Evolutionary conservation across 1,139 yeast species (phyloP).

Genomic region (Pichia cactophila): DNA sequence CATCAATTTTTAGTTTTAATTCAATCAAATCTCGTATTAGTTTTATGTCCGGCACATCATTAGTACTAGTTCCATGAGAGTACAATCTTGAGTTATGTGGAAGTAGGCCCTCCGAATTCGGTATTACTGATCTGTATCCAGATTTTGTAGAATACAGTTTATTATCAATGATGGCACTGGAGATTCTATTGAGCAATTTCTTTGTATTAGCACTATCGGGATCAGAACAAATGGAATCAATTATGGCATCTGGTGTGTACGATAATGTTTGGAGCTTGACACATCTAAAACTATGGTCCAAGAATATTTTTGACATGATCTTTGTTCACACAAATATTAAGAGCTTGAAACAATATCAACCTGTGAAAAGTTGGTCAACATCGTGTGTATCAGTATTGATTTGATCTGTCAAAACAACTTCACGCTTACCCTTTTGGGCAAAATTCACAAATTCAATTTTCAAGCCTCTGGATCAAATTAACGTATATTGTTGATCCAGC

Average conservation of each 20-base stretch:
- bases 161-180: slow-evolving; percentile 15
- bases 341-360: no score
- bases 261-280: slow-evolving; percentile 9
- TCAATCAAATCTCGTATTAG: slow-evolving; percentile 19
- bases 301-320: slow-evolving; percentile 24
- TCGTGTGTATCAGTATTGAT: no score
- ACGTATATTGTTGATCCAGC: no score
- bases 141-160: slow-evolving; percentile 12
- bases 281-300: slow-evolving; percentile 21
- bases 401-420: no score
- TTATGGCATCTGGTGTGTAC: slow-evolving; percentile 7
- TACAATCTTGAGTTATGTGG: slow-evolving; percentile 19
- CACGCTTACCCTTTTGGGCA: not conserved
- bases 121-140: not conserved
- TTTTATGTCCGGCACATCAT: slow-evolving; percentile 18
- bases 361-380: no score
- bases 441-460: not conserved
- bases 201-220: slow-evolving; percentile 3
- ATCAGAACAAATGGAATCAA: slow-evolving; percentile 22
- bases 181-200: slow-evolving; percentile 7
- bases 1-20: slow-evolving; percentile 20
- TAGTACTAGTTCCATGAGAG: slow-evolving; percentile 16
- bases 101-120: slow-evolving; percentile 10
- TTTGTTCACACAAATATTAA: no score
- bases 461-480: no score